Evolutionary conservation across 2,329 filamentous ascomycete species (phyloP).

Genomic region (Diaporthe australafricana): DNA sequence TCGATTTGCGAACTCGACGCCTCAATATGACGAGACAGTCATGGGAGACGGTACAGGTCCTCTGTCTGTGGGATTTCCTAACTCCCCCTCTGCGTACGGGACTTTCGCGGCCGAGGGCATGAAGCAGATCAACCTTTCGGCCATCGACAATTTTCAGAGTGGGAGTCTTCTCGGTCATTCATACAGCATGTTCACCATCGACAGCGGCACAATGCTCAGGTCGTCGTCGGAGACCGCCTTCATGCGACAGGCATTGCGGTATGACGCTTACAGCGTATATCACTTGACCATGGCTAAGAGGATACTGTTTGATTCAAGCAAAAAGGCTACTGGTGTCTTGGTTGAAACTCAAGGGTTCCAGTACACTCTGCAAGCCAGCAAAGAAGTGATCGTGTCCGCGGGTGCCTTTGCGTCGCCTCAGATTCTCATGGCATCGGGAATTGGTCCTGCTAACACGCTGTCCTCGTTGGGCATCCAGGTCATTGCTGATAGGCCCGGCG

Average conservation of each 20-base stretch:
- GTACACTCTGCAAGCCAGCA: neutral
- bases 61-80: neutral
- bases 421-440: constrained; percentile 69
- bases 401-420: constrained; percentile 69
- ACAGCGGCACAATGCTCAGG: neutral
- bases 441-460: constrained; percentile 61
- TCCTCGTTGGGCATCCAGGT: constrained; percentile 53
- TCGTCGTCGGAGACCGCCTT: constrained; percentile 2
- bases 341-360: constrained; percentile 1
- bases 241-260: neutral
- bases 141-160: neutral
- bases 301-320: neutral
- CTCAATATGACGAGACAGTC: neutral
- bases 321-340: constrained; percentile 16
- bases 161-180: constrained; percentile 2
- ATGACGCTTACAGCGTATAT: neutral
- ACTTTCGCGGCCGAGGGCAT: constrained; percentile 15
- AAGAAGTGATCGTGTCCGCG: constrained; percentile 69
- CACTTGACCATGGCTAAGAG: constrained; percentile 3
- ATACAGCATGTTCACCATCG: constrained; percentile 16
- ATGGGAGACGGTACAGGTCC: neutral
- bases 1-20: constrained; percentile 21
- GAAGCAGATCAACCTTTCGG: neutral
- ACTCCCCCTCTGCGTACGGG: neutral
- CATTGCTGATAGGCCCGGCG: constrained; percentile 55